Evolutionary conservation across 345 rosid genomes (phyloP), one percentile per base, ranked within the genome.

Genomic region (Rubroshorea leprosula): DNA sequence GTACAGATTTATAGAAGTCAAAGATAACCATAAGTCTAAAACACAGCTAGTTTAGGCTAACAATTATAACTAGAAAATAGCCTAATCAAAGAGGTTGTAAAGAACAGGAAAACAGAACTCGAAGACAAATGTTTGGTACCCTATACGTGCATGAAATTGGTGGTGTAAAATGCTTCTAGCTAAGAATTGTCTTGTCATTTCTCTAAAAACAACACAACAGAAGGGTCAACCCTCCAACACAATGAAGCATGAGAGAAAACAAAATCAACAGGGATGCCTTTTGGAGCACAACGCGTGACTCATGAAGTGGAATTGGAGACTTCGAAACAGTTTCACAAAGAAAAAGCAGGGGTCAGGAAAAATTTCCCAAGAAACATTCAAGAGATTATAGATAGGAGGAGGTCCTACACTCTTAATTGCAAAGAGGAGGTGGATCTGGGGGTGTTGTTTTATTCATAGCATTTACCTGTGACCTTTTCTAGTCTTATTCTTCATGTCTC

Each of bases 341-440:
- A 21, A 65, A 62, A 73, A 77, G 71, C 43, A 57, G 64, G 16
- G 78, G 76, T 11, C 67, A 62, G 11, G 59, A 66, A 23, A 45
- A 1, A 31, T 52, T 57, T 43, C 52, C 61, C 4, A 13, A 24
- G 27, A 23, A 57, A 46, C 43, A 49, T 51, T 57, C 38, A 18
- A 61, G 41, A 48, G 5, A 7, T 8, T 41, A 62, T 51, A 60
- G 48, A 57, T 46, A 21, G 0, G 17, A 3, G 20, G 53, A 24
- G 64, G 61, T 7, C 62, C 66, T 49, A 43, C 68, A 58, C 31
- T 55, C 54, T 57, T 23, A 31, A 56, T 52, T 39, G 51, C 57
- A 26, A 39, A 23, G 20, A 5, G 45, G 43, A 61, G 38, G 19
- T 35, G 7, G 4, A 3, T 35, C 12, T 13, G 11, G 5, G 23